Evolutionary conservation across 129 eudicot genomes (phyloP).

Genomic region (Sambucus nigra): DNA sequence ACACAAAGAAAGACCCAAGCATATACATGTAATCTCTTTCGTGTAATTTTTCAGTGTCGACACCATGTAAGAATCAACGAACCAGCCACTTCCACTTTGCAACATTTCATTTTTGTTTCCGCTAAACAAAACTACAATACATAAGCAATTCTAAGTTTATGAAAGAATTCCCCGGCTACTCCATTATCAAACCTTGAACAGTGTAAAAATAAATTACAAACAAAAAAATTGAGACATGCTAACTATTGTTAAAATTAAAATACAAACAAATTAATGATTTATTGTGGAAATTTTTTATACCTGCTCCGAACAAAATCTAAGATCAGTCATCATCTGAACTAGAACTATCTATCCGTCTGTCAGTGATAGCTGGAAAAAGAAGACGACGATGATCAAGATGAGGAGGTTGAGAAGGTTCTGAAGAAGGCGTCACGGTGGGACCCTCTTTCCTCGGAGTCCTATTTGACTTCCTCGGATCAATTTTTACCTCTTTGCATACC

Average conservation of each 20-base stretch:
- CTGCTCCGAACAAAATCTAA: constrained; percentile 9
- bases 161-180: neutral
- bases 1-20: no score
- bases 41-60: no score
- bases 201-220: no score
- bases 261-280: no score
- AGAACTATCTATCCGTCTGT: constrained; percentile 53
- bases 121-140: neutral
- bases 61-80: no score
- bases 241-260: no score
- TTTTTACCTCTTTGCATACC: constrained; percentile 68
- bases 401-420: constrained; percentile 23
- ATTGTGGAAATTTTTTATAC: neutral
- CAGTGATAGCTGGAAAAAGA: constrained; percentile 56
- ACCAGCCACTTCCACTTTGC: no score
- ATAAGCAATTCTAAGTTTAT: neutral
- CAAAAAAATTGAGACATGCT: neutral
- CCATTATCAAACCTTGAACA: neutral
- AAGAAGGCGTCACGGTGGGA: constrained; percentile 11
- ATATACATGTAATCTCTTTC: no score
- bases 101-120: neutral
- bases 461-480: constrained; percentile 21
- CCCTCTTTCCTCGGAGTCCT: constrained; percentile 33
- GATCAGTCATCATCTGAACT: constrained; percentile 81
- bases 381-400: constrained; percentile 33